Percentiles rank a stretch among this genome's conserved stretches.
These are phyloP conservation scores for Rostrohypoxylon terebratum DNA, from an alignment of 495 filamentous ascomycete species.

Conservation along the genomic window DNA sequence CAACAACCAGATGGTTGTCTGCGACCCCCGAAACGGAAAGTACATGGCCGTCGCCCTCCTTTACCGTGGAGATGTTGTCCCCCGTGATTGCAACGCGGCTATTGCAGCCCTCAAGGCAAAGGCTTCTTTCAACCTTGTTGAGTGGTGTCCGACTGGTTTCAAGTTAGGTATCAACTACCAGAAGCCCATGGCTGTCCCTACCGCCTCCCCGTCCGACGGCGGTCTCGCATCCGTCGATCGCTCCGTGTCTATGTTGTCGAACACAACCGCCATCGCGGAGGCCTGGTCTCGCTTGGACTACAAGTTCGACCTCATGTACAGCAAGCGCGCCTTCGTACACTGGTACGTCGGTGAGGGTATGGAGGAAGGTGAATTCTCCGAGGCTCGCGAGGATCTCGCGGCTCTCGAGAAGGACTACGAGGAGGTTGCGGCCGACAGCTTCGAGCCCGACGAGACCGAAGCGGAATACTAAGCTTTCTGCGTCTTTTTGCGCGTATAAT, in stretches of 20 bases:
- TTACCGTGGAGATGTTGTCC: slow-evolving; percentile 90
- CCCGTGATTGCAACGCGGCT: slow-evolving; percentile 83
- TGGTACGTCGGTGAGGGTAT: slow-evolving; percentile 97
- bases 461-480: slow-evolving; percentile 73
- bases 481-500: slow-evolving; percentile 46
- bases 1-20: slow-evolving; percentile 97
- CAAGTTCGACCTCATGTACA: slow-evolving; percentile 98
- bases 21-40: slow-evolving; percentile 90
- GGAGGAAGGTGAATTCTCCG: slow-evolving; percentile 94
- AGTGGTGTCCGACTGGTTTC: slow-evolving; percentile 97
- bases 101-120: slow-evolving; percentile 87
- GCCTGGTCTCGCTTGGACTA: slow-evolving; percentile 89
- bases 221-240: slow-evolving; percentile 88
- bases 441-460: slow-evolving; percentile 72
- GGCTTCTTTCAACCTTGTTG: slow-evolving; percentile 88
- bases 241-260: slow-evolving; percentile 89
- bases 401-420: slow-evolving; percentile 93
- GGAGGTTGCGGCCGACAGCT: slow-evolving; percentile 82
- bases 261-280: slow-evolving; percentile 91
- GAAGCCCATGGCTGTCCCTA: slow-evolving; percentile 83
- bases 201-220: slow-evolving; percentile 63
- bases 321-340: slow-evolving; percentile 93
- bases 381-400: slow-evolving; percentile 90
- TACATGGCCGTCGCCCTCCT: slow-evolving; percentile 94
- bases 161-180: slow-evolving; percentile 96